Percentiles rank a stretch among this genome's conserved stretches.
Evolutionary conservation across 805 yeast species (phyloP).

Genomic region (Hanseniaspora thailandica): DNA sequence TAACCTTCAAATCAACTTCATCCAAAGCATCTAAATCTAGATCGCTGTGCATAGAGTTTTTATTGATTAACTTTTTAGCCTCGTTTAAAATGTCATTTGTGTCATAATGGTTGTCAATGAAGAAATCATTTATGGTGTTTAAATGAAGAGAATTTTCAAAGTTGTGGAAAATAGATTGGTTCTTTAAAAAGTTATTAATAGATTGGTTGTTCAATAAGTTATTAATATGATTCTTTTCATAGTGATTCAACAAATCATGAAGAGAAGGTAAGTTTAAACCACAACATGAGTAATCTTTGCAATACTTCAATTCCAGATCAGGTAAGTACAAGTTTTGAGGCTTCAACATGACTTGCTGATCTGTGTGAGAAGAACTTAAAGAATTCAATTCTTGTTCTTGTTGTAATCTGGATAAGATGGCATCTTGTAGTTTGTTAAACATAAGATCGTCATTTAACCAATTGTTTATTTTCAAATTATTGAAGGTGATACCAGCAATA

Average conservation of each 20-base stretch:
- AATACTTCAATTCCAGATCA: conserved; percentile 86
- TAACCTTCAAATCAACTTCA: conserved; percentile 13
- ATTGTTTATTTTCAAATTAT: conserved; percentile 84
- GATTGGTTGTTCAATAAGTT: not conserved
- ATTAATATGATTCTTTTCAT: conserved; percentile 84
- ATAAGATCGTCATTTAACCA: conserved; percentile 92
- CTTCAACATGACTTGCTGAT: not conserved
- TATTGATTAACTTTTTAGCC: not conserved
- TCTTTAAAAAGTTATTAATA: conserved; percentile 27
- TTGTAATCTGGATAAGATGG: conserved; percentile 15
- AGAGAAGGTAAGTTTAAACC: conserved; percentile 84
- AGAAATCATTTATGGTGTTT: conserved; percentile 13
- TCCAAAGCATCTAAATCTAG: conserved; percentile 14
- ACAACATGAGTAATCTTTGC: conserved; percentile 93
- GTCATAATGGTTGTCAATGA: not conserved
- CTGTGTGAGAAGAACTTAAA: not conserved
- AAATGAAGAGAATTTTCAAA: conserved; percentile 4
- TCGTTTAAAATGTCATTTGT: not conserved
- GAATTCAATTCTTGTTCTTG: conserved; percentile 14
- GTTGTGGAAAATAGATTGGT: not conserved
- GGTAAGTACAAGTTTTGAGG: conserved; percentile 56
- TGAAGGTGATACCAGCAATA: conserved; percentile 97
- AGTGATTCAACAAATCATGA: conserved; percentile 86
- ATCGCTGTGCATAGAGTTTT: conserved; percentile 10
- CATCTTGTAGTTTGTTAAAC: conserved; percentile 32